Base-by-base conservation (phyloP, 208 protist genomes). In the Acanthamoeba lugdunensis region DNA sequence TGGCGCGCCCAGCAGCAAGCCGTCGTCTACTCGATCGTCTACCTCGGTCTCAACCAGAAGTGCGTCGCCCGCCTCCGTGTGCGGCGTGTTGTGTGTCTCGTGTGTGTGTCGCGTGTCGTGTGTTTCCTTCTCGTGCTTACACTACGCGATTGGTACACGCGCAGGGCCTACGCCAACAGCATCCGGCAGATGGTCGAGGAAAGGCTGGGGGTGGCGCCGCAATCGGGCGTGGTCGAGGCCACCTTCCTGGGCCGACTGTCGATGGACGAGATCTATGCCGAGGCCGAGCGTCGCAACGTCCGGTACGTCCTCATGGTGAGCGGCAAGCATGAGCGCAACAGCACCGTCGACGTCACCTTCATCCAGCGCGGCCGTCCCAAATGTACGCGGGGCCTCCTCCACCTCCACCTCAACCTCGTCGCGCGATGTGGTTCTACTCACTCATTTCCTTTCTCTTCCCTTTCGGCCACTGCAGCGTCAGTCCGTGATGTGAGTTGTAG, bases 401-500 rank as follows among this genome's bases (percentile, higher is more conserved):
- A 11, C 16, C 37, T 75, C 87, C 33, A 50, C 84, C 48, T 69
- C n/a, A 21, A 18, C 25, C 18, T 30, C 33, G 33, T 37, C 33
- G 33, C 33, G 33, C 33, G 33, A 84, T 28, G 21, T 33, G 8
- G 11, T 16, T 33, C 13, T 58, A 50, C 45, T 65, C 13, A 88
- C n/a, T 23, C 45, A 21, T 50, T 23, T 88, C 56, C 25, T 77
- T 16, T 50, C 30, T 73, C 52, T 91, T 50, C 50, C 33, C 73
- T 30, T 58, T 7, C 11, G 4, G 41, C 52, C 3, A 8, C 56
- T 82, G 14, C 56, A 71, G 67, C 71, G 56, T 37, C 52, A 14
- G 52, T 93, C 69, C 89, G 69, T 28, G 89, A 77, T 30, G 69
- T 93, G 69, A 93, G 89, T 93, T 84, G 89, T 93, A 58, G 56